Conservation (phyloP, 202 grass and related monocot species). For the Hordeum pubiflorum region DNA sequence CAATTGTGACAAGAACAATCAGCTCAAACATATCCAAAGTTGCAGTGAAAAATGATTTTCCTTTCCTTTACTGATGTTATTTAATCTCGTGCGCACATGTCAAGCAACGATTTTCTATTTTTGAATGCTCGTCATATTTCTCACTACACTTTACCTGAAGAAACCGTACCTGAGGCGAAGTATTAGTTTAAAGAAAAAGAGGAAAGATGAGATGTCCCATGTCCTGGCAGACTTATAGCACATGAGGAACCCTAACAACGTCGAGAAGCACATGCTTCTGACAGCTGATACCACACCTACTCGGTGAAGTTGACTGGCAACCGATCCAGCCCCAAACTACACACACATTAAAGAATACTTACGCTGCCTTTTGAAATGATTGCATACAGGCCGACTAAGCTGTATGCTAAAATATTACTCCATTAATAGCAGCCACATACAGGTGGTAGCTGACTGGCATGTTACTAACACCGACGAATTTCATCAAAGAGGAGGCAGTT, state of each 20-base stretch:
- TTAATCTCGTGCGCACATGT: too few relatives aligned
- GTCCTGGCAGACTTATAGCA: conserved; percentile 16
- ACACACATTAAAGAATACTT: background rate
- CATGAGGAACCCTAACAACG: conserved; percentile 16
- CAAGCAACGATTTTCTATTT: too few relatives aligned
- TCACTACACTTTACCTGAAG: too few relatives aligned
- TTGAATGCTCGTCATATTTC: too few relatives aligned
- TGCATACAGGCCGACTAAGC: conserved; percentile 17
- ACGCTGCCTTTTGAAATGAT: conserved; percentile 1
- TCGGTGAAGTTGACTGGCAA: conserved; percentile 43
- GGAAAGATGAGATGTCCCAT: conserved; percentile 27
- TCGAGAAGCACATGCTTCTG: conserved; percentile 44
- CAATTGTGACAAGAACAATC: background rate
- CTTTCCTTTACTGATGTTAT: too few relatives aligned
- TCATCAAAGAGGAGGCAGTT: background rate
- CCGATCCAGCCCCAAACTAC: conserved; percentile 19
- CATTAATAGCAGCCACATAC: background rate
- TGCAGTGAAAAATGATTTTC: too few relatives aligned
- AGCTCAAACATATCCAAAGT: too few relatives aligned
- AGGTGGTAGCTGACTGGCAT: background rate
- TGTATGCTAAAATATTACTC: background rate
- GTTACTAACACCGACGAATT: background rate
- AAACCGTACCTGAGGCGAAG: too few relatives aligned
- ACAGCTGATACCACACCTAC: conserved; percentile 37
- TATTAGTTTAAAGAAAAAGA: background rate